These are phyloP conservation scores for Cladosporium sphaerospermum DNA, from an alignment of 2,329 filamentous ascomycete genomes.

Conservation along the genomic window DNA sequence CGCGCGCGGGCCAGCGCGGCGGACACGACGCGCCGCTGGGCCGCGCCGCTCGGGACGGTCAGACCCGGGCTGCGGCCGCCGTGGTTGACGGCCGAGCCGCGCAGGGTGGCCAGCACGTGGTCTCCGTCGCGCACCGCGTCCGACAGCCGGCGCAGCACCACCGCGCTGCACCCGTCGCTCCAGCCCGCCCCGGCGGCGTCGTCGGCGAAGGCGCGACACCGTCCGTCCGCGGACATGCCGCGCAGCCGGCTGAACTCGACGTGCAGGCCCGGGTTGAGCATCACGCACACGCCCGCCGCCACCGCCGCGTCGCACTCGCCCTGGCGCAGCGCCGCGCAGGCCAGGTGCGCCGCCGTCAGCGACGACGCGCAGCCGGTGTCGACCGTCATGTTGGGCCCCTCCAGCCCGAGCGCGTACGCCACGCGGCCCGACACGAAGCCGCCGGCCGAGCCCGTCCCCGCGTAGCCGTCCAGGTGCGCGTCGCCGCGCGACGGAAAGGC, in stretches of 20 bases:
- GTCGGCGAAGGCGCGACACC: constrained; percentile 26
- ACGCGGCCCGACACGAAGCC: too few species aligned
- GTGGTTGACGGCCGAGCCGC: neutral
- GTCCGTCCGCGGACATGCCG: constrained; percentile 29
- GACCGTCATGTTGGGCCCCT: constrained; percentile 16
- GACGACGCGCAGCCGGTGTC: constrained; percentile 14
- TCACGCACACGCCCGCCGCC: too few species aligned
- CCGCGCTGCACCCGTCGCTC: too few species aligned
- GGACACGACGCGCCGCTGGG: constrained; percentile 34
- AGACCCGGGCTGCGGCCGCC: constrained; percentile 27
- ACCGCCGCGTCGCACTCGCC: too few species aligned
- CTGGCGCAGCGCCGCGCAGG: constrained; percentile 7
- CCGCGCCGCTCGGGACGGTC: constrained; percentile 32
- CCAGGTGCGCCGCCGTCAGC: constrained; percentile 13
- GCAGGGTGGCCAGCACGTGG: constrained; percentile 15
- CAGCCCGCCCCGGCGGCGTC: constrained; percentile 45
- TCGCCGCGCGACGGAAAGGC: too few species aligned
- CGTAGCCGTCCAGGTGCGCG: too few species aligned
- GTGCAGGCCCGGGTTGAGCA: too few species aligned
- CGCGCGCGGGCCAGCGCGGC: constrained; percentile 34
- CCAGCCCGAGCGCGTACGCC: too few species aligned
- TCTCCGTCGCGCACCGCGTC: constrained; percentile 16
- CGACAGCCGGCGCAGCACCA: too few species aligned
- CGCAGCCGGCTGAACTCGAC: too few species aligned
- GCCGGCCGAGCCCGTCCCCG: too few species aligned